Conservation (phyloP, 2,329 filamentous ascomycete species). For the Ophiostoma ulmi region DNA sequence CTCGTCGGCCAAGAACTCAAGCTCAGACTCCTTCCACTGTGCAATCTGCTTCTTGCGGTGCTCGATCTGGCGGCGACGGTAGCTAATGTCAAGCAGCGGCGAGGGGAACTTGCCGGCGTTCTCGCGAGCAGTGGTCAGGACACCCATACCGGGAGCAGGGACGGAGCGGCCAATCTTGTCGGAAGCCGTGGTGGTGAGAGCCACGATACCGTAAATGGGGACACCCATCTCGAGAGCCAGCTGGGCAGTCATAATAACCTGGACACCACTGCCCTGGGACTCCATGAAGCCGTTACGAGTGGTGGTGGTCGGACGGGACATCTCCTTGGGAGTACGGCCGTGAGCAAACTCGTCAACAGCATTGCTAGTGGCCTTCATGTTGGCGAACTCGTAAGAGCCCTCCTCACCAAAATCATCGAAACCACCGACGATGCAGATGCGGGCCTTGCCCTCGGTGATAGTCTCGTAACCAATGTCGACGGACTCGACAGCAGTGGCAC, state of each 20-base stretch:
- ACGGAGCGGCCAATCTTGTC: constrained; percentile 99
- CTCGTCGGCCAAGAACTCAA: constrained; percentile 89
- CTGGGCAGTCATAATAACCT: constrained; percentile 96
- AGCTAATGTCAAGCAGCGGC: constrained; percentile 93
- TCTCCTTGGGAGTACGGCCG: constrained; percentile 89
- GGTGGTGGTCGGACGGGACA: constrained; percentile 96
- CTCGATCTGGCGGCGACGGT: constrained; percentile 90
- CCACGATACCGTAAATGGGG: constrained; percentile 91
- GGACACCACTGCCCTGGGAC: constrained; percentile 95
- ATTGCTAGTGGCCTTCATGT: constrained; percentile 99
- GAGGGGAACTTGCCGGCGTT: constrained; percentile 87
- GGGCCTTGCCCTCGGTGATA: constrained; percentile 96
- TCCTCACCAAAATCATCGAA: constrained; percentile 99
- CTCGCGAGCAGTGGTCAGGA: constrained; percentile 91
- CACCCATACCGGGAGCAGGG: constrained; percentile 92
- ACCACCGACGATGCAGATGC: constrained; percentile 94
- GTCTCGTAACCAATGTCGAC: constrained; percentile 97
- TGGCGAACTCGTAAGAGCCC: constrained; percentile 98
- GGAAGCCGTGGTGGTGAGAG: constrained; percentile 88
- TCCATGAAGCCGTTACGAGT: constrained; percentile 99
- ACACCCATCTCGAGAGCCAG: constrained; percentile 98
- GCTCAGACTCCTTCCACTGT: constrained; percentile 92
- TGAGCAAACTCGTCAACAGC: constrained; percentile 94
- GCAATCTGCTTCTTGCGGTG: constrained; percentile 91
- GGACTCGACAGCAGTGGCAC: constrained; percentile 94